Conservation (phyloP, 2,329 filamentous ascomycete genomes). For the Botrytis galanthina region DNA sequence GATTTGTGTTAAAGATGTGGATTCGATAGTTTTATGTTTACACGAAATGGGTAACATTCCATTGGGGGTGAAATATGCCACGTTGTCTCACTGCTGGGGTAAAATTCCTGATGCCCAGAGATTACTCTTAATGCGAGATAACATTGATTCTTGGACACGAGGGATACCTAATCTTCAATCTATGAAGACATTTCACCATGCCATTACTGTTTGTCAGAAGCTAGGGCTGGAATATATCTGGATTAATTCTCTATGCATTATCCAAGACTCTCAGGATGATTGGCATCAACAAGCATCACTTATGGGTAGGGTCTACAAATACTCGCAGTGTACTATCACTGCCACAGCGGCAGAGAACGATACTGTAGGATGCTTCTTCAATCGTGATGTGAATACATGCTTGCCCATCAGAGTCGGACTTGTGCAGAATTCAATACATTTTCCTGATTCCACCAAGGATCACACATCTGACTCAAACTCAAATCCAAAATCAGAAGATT, state of each 20-base stretch:
- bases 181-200: neutral
- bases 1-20: rapidly evolving
- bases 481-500: too few species aligned
- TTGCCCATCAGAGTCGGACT: neutral
- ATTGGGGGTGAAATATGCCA: neutral
- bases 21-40: neutral
- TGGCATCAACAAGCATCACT: neutral
- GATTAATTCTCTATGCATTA: neutral
- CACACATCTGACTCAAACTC: too few species aligned
- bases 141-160: neutral
- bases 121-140: neutral
- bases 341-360: neutral
- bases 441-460: too few species aligned
- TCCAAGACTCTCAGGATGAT: neutral
- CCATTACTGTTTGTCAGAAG: neutral
- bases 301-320: neutral
- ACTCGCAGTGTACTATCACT: neutral
- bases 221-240: neutral
- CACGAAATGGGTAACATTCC: neutral
- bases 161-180: neutral
- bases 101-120: neutral
- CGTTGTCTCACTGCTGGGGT: neutral
- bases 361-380: neutral
- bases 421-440: too few species aligned
- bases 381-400: neutral